Base-by-base conservation (phyloP, 345 rosid species). In the Pelargonium nanum region DNA sequence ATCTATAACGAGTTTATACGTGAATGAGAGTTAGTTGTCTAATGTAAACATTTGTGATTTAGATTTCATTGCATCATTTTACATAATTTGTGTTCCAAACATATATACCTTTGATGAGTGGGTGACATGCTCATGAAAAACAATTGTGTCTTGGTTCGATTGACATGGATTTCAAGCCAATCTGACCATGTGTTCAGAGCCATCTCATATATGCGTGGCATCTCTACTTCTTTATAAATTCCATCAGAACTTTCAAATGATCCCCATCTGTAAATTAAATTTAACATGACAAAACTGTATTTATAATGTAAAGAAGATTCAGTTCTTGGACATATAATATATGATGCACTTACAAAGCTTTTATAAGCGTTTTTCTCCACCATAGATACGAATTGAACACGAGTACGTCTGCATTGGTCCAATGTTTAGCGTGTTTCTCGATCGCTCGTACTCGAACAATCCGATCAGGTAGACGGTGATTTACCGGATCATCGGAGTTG, bases 111-210 rank as follows among this genome's bases (percentile, higher is more conserved):
- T 74, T 84, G 75, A 55, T 93, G 97, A 55, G 88, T 85, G 22
- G 99, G 99, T 26, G 97, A 89, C 92, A 83, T 83, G 79, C 82
- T 84, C 32, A 73, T 77, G 68, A 93, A 93, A 78, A 93, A 87
- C 65, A 87, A 69, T 21, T 76, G 80, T 68, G 99, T 93, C 22
- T 72, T 86, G 64, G 71, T 77, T 23, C 77, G 63, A 61, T 87
- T 75, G 50, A 89, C 74, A 16, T 87, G 85, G 56, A 83, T 72
- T 28, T 89, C 96, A 52, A 87, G 70, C 99, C 97, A 93, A 55
- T 80, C 76, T 6, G 96, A 76, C 85, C 96, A 76, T 26, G 97
- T 89, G 61, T 69, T 80, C 40, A 93, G 61, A 32, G 89, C 96
- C 89, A 89, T 85, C 73, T 78, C 83, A 56, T 87, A 87, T 2